These are phyloP conservation scores for Gleditsia sinensis DNA, from an alignment of 306 rosid species.

Conservation along the genomic window DNA sequence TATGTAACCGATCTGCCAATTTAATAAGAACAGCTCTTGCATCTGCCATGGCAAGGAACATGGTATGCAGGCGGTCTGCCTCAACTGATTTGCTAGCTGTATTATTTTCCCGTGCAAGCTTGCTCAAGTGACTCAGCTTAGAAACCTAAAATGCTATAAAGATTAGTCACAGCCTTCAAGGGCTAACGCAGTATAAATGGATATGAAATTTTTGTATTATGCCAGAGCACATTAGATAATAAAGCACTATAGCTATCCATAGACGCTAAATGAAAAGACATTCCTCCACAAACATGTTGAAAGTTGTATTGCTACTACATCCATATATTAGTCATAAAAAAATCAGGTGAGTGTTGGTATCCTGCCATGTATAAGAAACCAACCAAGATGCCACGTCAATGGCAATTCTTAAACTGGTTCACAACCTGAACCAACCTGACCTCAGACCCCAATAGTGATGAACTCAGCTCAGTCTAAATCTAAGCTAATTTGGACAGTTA, in stretches of 20 bases:
- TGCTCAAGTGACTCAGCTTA: slow-evolving; percentile 89
- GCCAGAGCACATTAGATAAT: slow-evolving; percentile 1
- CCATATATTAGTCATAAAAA: neutral
- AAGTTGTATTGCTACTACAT: slow-evolving; percentile 9
- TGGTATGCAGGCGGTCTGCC: slow-evolving; percentile 96
- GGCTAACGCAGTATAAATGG: neutral
- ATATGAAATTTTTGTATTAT: neutral
- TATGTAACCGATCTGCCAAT: slow-evolving; percentile 93
- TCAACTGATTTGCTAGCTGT: slow-evolving; percentile 81
- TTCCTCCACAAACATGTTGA: neutral
- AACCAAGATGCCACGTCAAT: neutral
- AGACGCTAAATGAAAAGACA: neutral
- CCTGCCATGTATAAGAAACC: slow-evolving; percentile 5
- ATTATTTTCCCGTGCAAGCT: slow-evolving; percentile 91
- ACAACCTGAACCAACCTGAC: neutral
- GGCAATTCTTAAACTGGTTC: neutral
- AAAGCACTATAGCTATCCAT: neutral
- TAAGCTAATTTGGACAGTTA: neutral
- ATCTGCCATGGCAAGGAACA: slow-evolving; percentile 99
- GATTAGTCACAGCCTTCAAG: slow-evolving; percentile 31
- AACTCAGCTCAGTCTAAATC: neutral
- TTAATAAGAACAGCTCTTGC: slow-evolving; percentile 95
- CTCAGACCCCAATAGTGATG: neutral
- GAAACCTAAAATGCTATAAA: slow-evolving; percentile 66
- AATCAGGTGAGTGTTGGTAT: neutral